These are phyloP conservation scores for Citrus trifoliata DNA, from an alignment of 345 rosid genomes.

Conservation along the genomic window DNA sequence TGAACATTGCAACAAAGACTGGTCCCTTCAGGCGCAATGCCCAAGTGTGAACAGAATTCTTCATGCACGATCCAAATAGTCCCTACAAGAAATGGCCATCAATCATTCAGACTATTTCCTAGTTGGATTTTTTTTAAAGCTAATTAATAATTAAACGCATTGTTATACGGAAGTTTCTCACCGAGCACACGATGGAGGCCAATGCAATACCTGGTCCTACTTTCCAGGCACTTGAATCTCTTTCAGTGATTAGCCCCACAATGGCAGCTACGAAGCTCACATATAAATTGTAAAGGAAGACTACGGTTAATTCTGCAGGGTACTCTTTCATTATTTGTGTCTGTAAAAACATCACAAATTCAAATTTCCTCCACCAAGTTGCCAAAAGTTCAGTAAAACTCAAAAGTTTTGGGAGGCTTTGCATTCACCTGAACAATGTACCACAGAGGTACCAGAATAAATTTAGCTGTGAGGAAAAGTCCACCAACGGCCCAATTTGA, in stretches of 20 bases:
- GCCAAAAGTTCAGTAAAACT: background rate
- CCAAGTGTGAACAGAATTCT: constrained; percentile 56
- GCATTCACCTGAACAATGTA: constrained; percentile 75
- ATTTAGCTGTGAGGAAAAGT: constrained; percentile 58
- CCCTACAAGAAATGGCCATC: background rate
- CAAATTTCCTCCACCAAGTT: background rate
- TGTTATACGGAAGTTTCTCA: constrained; percentile 26
- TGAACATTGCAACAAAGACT: constrained; percentile 65
- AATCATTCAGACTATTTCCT: background rate
- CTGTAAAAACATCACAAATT: constrained; percentile 30
- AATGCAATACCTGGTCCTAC: constrained; percentile 51
- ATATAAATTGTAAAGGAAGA: constrained; percentile 65
- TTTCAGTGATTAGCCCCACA: constrained; percentile 50
- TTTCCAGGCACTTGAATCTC: constrained; percentile 58
- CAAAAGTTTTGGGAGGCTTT: background rate
- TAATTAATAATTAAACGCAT: background rate
- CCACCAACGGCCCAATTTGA: constrained; percentile 77
- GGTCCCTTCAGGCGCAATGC: constrained; percentile 70
- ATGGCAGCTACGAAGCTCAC: constrained; percentile 62
- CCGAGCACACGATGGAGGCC: constrained; percentile 75
- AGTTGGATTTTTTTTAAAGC: too few species aligned
- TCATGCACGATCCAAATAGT: constrained; percentile 36
- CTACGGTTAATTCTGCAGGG: constrained; percentile 79
- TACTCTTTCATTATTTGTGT: constrained; percentile 81
- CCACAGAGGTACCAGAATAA: constrained; percentile 70